phyloP scores from a whole-genome alignment of 73 alveolate genomes.

The Blepharisma japonicum region DNA sequence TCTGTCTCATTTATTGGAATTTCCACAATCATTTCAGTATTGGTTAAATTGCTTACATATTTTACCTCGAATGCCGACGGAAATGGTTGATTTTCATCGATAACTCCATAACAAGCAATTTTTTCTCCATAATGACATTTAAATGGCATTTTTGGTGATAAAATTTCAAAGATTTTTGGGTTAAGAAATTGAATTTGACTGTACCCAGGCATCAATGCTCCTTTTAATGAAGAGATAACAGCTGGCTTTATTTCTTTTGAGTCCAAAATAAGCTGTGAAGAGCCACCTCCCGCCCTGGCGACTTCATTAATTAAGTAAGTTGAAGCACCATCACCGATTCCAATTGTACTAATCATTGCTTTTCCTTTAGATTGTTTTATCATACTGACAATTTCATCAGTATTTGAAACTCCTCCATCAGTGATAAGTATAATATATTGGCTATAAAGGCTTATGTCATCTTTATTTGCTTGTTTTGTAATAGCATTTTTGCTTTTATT shows the following conservation, averaged over 20 bases:
- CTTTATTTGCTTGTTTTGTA: too few species aligned
- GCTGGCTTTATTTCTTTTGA: conserved; percentile 36
- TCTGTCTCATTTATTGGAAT: too few species aligned
- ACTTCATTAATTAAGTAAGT: conserved; percentile 31
- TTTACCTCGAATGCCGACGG: too few species aligned
- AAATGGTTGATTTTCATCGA: too few species aligned
- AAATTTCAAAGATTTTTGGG: neutral
- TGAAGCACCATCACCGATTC: conserved; percentile 58
- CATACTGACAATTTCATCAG: conserved; percentile 56
- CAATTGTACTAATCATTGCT: conserved; percentile 52
- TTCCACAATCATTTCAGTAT: too few species aligned
- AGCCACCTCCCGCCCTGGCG: conserved; percentile 70
- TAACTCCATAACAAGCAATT: too few species aligned
- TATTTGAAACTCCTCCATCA: conserved; percentile 89
- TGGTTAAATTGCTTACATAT: too few species aligned
- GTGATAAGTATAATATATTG: conserved; percentile 82
- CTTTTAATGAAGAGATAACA: conserved; percentile 49
- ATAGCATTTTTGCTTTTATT: too few species aligned
- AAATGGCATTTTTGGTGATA: neutral
- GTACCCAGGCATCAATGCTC: conserved; percentile 38
- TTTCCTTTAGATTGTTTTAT: conserved; percentile 39
- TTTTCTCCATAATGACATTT: neutral
- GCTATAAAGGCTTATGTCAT: too few species aligned
- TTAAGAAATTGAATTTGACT: neutral
- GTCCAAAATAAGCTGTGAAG: conserved; percentile 43